Conservation (phyloP, 192 early-diverging fungal genomes). For the Coemansia furcata region DNA sequence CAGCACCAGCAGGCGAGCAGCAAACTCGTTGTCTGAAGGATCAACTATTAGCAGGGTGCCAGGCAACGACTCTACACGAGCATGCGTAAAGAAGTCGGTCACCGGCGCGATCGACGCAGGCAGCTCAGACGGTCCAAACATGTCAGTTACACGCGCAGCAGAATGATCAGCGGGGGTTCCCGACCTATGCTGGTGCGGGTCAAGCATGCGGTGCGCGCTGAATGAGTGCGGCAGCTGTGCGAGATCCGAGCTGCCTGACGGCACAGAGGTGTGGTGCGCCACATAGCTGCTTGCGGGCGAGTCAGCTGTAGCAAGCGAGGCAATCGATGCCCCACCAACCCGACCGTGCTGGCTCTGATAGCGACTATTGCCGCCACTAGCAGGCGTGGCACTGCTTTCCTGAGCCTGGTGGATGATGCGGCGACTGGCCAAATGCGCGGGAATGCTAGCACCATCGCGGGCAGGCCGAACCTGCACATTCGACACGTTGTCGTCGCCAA, state of each 20-base stretch:
- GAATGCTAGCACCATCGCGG: neutral
- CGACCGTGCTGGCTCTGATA: conserved; percentile 20
- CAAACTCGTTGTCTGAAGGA: conserved; percentile 25
- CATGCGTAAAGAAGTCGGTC: conserved; percentile 24
- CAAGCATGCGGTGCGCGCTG: neutral
- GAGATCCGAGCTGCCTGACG: neutral
- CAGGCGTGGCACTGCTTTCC: conserved; percentile 10
- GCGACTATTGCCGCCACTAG: conserved; percentile 7
- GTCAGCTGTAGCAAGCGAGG: conserved; percentile 11
- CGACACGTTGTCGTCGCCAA: neutral
- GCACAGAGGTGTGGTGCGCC: neutral
- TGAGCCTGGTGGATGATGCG: conserved; percentile 15
- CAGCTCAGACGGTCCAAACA: neutral
- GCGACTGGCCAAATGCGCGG: neutral
- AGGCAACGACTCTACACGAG: conserved; percentile 36
- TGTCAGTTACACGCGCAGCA: neutral
- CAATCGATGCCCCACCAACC: conserved; percentile 21
- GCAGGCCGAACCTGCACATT: neutral
- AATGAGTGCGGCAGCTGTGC: neutral
- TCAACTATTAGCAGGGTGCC: conserved; percentile 42
- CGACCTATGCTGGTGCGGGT: neutral
- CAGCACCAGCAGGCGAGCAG: conserved; percentile 42
- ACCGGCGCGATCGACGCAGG: neutral
- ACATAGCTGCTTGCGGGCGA: neutral
- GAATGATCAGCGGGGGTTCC: neutral